These are phyloP conservation scores for Arthrobotrys sphaeroides DNA, from an alignment of 2,329 filamentous ascomycete genomes.

Conservation along the genomic window DNA sequence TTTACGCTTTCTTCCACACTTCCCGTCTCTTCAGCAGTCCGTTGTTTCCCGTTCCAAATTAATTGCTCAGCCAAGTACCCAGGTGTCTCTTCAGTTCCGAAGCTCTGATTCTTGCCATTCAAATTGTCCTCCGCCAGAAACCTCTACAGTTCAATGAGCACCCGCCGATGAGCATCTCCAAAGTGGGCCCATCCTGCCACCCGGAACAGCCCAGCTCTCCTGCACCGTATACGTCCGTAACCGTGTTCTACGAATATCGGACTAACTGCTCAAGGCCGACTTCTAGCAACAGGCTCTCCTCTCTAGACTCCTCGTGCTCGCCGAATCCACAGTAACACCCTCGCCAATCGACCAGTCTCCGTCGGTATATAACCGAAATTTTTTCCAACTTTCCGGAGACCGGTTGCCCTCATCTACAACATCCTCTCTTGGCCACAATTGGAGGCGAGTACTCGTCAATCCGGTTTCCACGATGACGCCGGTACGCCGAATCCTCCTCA, in stretches of 20 bases:
- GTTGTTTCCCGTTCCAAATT: too few relatives aligned
- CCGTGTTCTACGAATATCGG: background rate
- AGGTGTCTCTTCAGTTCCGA: background rate
- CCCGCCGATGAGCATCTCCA: conserved; percentile 13
- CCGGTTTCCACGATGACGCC: conserved; percentile 8
- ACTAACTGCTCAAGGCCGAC: background rate
- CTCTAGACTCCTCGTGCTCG: background rate
- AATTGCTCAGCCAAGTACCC: background rate
- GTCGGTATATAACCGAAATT: background rate
- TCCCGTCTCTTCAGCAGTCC: background rate
- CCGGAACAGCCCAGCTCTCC: background rate
- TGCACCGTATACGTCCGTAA: background rate
- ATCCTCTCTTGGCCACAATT: background rate
- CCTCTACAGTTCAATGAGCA: background rate
- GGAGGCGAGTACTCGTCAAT: background rate
- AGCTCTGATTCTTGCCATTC: too few relatives aligned
- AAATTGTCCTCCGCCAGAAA: too few relatives aligned
- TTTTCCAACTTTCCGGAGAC: background rate
- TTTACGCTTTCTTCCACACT: background rate
- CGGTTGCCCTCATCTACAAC: background rate
- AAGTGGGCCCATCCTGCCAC: conserved; percentile 15
- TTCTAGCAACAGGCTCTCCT: background rate
- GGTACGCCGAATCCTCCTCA: conserved; percentile 74
- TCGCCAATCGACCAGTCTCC: background rate
- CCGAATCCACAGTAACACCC: background rate